These are phyloP conservation scores for Kentomonas sorsogonicus DNA, from an alignment of 208 protist species.

Conservation along the genomic window DNA sequence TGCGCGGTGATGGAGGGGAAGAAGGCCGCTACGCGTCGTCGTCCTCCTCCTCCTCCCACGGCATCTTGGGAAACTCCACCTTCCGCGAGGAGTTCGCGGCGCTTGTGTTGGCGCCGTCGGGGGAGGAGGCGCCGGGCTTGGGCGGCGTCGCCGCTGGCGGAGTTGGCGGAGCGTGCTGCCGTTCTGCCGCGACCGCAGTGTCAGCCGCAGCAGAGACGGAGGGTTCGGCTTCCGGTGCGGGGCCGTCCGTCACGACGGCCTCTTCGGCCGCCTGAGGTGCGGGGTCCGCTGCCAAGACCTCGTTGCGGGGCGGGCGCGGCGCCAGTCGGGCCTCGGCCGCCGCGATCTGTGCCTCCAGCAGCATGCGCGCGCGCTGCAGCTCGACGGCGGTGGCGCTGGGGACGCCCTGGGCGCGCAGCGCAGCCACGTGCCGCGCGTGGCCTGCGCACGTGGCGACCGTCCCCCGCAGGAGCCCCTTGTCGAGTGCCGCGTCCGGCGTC, in stretches of 20 bases:
- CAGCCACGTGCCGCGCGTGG: slow-evolving; percentile 34
- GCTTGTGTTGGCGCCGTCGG: not conserved
- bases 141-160: too few relatives aligned
- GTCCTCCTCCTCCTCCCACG: slow-evolving; percentile 78
- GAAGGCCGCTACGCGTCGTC: not conserved
- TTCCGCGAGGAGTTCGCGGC: slow-evolving; percentile 1
- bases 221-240: too few relatives aligned
- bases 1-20: not conserved
- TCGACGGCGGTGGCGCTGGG: slow-evolving; percentile 24
- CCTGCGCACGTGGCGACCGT: slow-evolving; percentile 35
- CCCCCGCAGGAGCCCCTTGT: slow-evolving; percentile 26
- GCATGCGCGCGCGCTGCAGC: slow-evolving; percentile 24
- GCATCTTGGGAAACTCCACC: slow-evolving; percentile 73
- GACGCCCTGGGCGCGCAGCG: slow-evolving; percentile 32
- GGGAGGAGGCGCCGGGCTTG: not conserved
- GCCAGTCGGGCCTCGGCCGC: too few relatives aligned
- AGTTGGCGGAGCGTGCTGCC: too few relatives aligned
- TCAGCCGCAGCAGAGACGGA: too few relatives aligned
- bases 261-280: too few relatives aligned
- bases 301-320: too few relatives aligned
- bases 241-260: too few relatives aligned
- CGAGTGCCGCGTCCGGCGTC: slow-evolving; percentile 16
- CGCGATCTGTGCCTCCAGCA: slow-evolving; percentile 25
- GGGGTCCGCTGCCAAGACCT: too few relatives aligned
- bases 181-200: too few relatives aligned